Base-by-base conservation (phyloP, 805 yeast genomes). In the Dipodascus albidus region DNA sequence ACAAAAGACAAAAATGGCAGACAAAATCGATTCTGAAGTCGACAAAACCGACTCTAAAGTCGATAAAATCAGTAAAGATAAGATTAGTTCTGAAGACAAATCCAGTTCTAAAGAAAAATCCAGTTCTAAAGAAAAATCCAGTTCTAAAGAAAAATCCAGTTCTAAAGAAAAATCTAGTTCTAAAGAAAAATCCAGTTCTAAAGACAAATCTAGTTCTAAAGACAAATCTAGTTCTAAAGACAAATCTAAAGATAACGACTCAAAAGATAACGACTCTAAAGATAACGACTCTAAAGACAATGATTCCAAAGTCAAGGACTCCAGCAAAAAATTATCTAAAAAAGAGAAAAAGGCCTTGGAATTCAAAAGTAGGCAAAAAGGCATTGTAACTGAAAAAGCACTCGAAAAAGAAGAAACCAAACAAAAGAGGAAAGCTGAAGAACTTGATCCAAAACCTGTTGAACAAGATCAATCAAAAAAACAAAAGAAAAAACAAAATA, bases 401-500 rank as follows among this genome's bases (percentile, higher is more conserved):
- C 31, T 31, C 4, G 50, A 38, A 14, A 38, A 57, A 27, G 48
- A 57, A 47, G 52, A 50, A 20, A n/a, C n/a, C n/a, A n/a, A n/a
- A n/a, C 24, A 47, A 42, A 38, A 44, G 15, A 19, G 44, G 9
- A 41, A 23, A 14, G 54, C 50, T 50, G 57, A 54, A 35, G 24
- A 35, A 19, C 21, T 14, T 8, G 65, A 57, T 22, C 73, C 64
- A 49, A 76, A 69, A 48, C 68, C 75, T 73, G 61, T 84, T 83
- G 73, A 84, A 80, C 66, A 58, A 23, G 44, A 48, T 4, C 49
- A 53, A 49, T 47, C 53, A 17, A 47, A 27, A 3, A 72, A 91
- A 59, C 83, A 85, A 67, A 89, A 90, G 23, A 83, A 84, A 70
- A 83, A 83, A 58, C 85, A 85, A 20, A 81, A 76, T 65, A 74